Conservation (phyloP, 108 stramenopile genomes). For the Nitzschia sp. region DNA sequence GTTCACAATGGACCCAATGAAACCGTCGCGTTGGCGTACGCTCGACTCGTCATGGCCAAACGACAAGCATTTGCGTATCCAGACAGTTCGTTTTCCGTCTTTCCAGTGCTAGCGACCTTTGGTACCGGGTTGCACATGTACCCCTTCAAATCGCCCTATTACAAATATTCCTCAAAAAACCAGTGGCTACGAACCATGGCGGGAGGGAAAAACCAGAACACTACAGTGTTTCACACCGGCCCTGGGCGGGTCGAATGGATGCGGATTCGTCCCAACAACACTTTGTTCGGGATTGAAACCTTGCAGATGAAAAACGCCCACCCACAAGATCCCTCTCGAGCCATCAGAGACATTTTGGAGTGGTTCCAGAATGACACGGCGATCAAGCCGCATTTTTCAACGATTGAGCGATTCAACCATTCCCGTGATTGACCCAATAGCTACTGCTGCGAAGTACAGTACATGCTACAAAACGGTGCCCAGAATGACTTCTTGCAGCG, state of each 20-base stretch:
- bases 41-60: slow-evolving; percentile 32
- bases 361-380: neutral
- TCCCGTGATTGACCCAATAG: too few relatives aligned
- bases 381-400: neutral
- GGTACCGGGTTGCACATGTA: neutral
- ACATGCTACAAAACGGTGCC: too few relatives aligned
- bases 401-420: neutral
- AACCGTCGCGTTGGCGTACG: slow-evolving; percentile 35
- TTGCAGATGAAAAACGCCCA: neutral
- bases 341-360: neutral
- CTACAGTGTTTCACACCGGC: neutral
- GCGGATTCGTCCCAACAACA: neutral
- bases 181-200: neutral
- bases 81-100: slow-evolving; percentile 3
- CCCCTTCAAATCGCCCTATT: neutral
- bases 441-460: too few relatives aligned
- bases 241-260: neutral
- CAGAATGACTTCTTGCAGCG: too few relatives aligned
- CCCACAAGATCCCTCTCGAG: neutral
- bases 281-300: neutral
- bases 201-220: too few relatives aligned
- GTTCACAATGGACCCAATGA: slow-evolving; percentile 37
- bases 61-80: slow-evolving; percentile 14
- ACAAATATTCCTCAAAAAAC: neutral
- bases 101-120: slow-evolving; percentile 3